A percentile compares a stretch with the other conserved stretches of the same genome.
These are phyloP conservation scores for Myxozyma sirexii DNA, from an alignment of 805 yeast species.

Conservation along the genomic window DNA sequence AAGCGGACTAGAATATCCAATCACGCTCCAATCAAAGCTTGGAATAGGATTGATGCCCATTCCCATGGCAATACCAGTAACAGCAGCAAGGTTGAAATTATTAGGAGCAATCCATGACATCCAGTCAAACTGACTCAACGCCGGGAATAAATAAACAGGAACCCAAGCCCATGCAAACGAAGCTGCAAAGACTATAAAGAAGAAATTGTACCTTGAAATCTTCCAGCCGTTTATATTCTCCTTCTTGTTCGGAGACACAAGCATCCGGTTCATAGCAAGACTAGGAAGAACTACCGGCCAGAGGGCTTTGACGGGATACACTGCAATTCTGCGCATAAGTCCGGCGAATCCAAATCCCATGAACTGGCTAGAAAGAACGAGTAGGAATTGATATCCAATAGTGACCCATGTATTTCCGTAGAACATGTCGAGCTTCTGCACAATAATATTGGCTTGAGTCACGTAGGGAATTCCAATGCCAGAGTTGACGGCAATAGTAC, in stretches of 20 bases:
- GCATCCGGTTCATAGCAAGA: slow-evolving; percentile 57
- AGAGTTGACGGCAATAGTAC: slow-evolving; percentile 46
- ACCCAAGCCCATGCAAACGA: slow-evolving; percentile 60
- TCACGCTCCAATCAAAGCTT: slow-evolving; percentile 70
- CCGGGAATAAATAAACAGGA: slow-evolving; percentile 63
- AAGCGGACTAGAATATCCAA: slow-evolving; percentile 45
- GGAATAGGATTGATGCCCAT: slow-evolving; percentile 62
- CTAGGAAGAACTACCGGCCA: slow-evolving; percentile 73
- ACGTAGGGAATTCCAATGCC: slow-evolving; percentile 20
- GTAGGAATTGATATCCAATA: slow-evolving; percentile 55
- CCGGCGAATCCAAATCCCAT: slow-evolving; percentile 74
- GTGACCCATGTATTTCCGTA: slow-evolving; percentile 29
- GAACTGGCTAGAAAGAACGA: slow-evolving; percentile 59
- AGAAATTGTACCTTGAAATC: slow-evolving; percentile 55
- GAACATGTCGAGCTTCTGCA: slow-evolving; percentile 38
- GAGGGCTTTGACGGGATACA: slow-evolving; percentile 64
- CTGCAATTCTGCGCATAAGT: slow-evolving; percentile 57
- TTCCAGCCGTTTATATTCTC: slow-evolving; percentile 65
- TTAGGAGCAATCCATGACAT: slow-evolving; percentile 67
- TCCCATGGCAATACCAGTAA: slow-evolving; percentile 65
- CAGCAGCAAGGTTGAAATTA: slow-evolving; percentile 61
- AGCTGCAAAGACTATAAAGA: slow-evolving; percentile 46
- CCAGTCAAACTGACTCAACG: slow-evolving; percentile 60
- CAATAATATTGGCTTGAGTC: slow-evolving; percentile 41
- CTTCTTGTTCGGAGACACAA: slow-evolving; percentile 43